Percentiles rank a stretch among this genome's conserved stretches.
These are phyloP conservation scores for Babesia divergens DNA, from an alignment of 169 alveolate species.

Conservation along the genomic window DNA sequence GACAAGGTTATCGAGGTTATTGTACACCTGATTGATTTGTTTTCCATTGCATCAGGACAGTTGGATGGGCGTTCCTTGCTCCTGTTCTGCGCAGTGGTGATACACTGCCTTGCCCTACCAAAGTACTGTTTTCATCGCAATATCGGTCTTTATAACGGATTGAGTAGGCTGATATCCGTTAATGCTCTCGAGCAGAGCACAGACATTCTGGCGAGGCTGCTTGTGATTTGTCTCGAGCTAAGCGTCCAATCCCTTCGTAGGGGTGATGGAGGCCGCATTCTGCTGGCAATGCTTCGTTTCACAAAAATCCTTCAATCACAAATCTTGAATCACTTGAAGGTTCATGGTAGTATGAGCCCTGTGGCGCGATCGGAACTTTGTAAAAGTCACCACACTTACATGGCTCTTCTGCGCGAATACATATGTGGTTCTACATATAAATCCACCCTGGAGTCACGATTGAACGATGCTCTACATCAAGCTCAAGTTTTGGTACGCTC, in stretches of 20 bases:
- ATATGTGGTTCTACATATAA: neutral
- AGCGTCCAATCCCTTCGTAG: slow-evolving; percentile 47
- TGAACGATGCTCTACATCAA: slow-evolving; percentile 21
- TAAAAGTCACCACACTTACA: slow-evolving; percentile 12
- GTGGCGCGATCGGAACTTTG: slow-evolving; percentile 13
- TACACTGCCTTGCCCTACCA: slow-evolving; percentile 58
- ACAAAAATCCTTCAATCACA: slow-evolving; percentile 56
- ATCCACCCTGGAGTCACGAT: slow-evolving; percentile 6
- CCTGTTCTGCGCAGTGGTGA: slow-evolving; percentile 54
- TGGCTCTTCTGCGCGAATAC: slow-evolving; percentile 8
- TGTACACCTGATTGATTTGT: slow-evolving; percentile 17
- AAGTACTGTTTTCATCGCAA: slow-evolving; percentile 39
- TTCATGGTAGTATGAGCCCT: neutral
- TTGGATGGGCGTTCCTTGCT: slow-evolving; percentile 41
- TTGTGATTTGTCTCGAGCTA: slow-evolving; percentile 46
- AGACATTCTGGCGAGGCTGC: slow-evolving; percentile 21
- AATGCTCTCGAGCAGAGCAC: slow-evolving; percentile 54
- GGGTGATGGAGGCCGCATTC: slow-evolving; percentile 36
- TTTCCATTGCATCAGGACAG: slow-evolving; percentile 10
- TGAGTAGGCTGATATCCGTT: slow-evolving; percentile 51
- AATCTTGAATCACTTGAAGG: neutral
- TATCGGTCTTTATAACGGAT: slow-evolving; percentile 28
- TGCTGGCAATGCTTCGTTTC: slow-evolving; percentile 56
- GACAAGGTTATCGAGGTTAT: slow-evolving; percentile 18
- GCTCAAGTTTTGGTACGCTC: neutral